Evolutionary conservation across 2,329 filamentous ascomycete genomes (phyloP).

Genomic region (Pestalotiopsis sp.): DNA sequence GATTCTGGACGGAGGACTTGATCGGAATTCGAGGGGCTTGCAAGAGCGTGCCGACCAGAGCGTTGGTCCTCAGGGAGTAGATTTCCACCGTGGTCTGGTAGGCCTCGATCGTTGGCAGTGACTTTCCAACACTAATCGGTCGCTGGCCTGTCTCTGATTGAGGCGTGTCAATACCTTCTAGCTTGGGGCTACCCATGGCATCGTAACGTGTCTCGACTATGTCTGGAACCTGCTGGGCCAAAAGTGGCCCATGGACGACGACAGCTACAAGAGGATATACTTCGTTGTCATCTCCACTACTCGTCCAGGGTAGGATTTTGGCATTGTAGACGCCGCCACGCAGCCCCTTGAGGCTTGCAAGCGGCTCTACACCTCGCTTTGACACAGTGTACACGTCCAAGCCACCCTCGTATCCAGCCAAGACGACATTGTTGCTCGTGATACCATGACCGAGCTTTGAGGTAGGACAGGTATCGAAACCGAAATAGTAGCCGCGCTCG

Average conservation of each 20-base stretch:
- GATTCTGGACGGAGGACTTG: constrained; percentile 60
- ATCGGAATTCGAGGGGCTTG: constrained; percentile 67
- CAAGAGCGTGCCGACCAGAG: constrained; percentile 73
- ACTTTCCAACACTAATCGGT: constrained; percentile 37
- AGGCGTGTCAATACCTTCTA: constrained; percentile 46
- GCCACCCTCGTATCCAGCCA: constrained; percentile 80
- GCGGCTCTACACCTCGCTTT: constrained; percentile 70
- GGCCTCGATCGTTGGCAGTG: constrained; percentile 49
- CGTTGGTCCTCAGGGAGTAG: constrained; percentile 79
- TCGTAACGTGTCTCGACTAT: constrained; percentile 39
- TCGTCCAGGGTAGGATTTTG: constrained; percentile 76
- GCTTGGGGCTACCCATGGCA: constrained; percentile 39
- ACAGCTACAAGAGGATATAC: constrained; percentile 77
- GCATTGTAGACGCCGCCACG: constrained; percentile 80
- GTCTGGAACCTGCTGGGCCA: constrained; percentile 45
- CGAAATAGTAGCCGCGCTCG: constrained; percentile 75
- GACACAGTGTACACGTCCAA: constrained; percentile 76
- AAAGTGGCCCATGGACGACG: constrained; percentile 75
- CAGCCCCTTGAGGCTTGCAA: constrained; percentile 75
- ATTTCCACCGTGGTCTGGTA: constrained; percentile 91
- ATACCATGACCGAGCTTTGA: constrained; percentile 36
- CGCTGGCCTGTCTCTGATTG: constrained; percentile 42
- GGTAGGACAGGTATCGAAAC: constrained; percentile 73
- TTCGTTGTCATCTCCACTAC: constrained; percentile 49
- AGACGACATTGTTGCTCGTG: constrained; percentile 64